Evolutionary conservation across 2,329 filamentous ascomycete genomes (phyloP), one percentile per base, ranked within the genome.

Genomic region (Pseudogymnoascus sp.): DNA sequence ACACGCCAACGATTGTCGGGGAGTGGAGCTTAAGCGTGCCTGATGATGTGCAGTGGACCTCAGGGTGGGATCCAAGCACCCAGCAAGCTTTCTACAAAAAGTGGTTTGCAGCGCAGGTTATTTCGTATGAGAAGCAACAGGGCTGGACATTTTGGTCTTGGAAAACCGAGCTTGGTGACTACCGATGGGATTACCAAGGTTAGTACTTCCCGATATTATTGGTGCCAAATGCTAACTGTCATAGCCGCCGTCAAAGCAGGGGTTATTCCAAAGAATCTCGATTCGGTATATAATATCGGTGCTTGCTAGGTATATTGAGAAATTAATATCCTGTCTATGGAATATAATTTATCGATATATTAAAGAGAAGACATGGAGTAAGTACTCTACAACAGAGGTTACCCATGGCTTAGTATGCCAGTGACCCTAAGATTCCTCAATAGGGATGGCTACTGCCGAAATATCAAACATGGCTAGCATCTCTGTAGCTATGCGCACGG

Each of bases 101-200:
- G 49, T 87, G 79, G 77, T 87, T 82, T 72, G 79, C 80, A 0
- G 83, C 83, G 0, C 83, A 86, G 71, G 76, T 80, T 0, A 74
- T 77, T 49, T 72, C 78, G 0, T 86, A 84, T 67, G 84, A 87
- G 73, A 76, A 76, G 62, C 65, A 74, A 1, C 74, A 75, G 6
- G 82, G 83, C 0, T 86, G 82, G 82, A 70, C 83, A 2, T 86
- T 84, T 68, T 87, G 84, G 84, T 78, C 78, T 0, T 86, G 83
- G 84, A 86, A 85, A 72, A 69, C 72, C 3, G 69, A 82, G 70
- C 14, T 78, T 63, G 75, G 74, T 36, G 78, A 81, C 66, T 81
- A 76, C 72, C 70, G 78, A 22, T 82, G 80, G 80, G 77, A 77
- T 64, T 82, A 83, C 66, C 70, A 75, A 68, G 74, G 69, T 64